Evolutionary conservation across 2,329 filamentous ascomycete genomes (phyloP), one percentile per base, ranked within the genome.

Genomic region (Endoconidiophora polonica): DNA sequence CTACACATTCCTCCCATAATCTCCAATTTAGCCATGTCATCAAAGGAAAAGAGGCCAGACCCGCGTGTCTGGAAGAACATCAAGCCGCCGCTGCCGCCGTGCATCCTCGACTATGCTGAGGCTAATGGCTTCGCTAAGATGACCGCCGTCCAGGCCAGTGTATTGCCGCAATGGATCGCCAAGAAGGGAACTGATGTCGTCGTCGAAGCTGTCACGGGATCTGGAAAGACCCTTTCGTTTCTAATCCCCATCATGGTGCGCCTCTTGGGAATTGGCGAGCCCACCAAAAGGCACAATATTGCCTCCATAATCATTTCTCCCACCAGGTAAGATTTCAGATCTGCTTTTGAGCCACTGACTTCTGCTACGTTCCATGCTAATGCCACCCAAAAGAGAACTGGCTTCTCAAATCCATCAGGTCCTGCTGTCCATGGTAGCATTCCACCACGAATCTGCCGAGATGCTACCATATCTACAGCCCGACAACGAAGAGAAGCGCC

Each of bases 81-180:
- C 24, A 62, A 60, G 6, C 65, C 66, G 12, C 59, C 62, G 3
- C 59, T 69, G n/a, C 59, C 65, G 29, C 60, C 63, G 76, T 96
- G 88, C 86, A 78, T 91, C 51, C 69, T 91, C 49, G 85, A 93
- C 56, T 87, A 86, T 53, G 79, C 93, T 45, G 72, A 79, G 46
- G 77, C 80, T 56, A 90, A 91, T 81, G 86, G 86, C 54, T 94
- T 94, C 64, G 69, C 73, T 55, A 81, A 83, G 62, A 88, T 91
- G 73, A 95, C 88, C 3, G 90, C 90, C 1, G 88, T 95, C n/a
- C 90, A 96, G 66, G 86, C 88, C 42, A 90, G 86, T 53, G 83
- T 86, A 3, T 83, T 95, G 56, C 86, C 87, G 10, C 75, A 94
- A 47, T 91, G 94, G 61, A 80, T 88, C 66, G 81, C 79, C 47